Base-by-base conservation (phyloP, 257 asterid species). In the Lithospermum erythrorhizon region DNA sequence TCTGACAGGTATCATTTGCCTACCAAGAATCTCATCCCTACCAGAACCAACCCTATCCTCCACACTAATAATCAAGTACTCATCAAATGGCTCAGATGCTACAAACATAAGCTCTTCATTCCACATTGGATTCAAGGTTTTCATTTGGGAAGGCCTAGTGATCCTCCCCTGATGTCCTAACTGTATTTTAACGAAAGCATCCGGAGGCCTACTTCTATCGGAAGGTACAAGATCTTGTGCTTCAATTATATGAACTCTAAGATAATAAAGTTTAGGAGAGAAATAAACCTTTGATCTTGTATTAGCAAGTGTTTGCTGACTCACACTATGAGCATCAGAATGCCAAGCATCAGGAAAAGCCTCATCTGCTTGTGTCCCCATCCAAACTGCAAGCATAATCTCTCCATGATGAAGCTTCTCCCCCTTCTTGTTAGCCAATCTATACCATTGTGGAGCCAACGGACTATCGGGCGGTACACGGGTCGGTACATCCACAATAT, bases 301-400 rank as follows among this genome's bases (percentile, higher is more conserved):
- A 10, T 75, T 75, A 5, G 72, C 69, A 53, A 87, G 72, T 58
- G 55, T 73, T n/a, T 81, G 83, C 56, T 85, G 90, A 68, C 75
- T 83, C 18, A 85, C 68, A 53, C 70, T 59, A 37, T 87, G 90
- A 71, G 97, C 95, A 59, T 87, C 95, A 11, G 95, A 84, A 60
- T 90, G 95, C 95, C 95, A 87, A 9, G 95, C 97, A 23, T 86
- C 88, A 0, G 95, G 95, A 57, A 87, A 90, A 10, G 94, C 78
- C 77, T 90, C 97, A 35, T 89, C 97, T 6, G 97, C 97, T 66
- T 89, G 97, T 37, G 97, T 89, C 68, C 97, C 95, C 80, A 81
- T 81, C 97, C 97, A 90, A 65, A 87, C 85, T 1, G 95, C 95
- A 48, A 90, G 86, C 97, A 90, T 87, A 55, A 90, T 63, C 66